Evolutionary conservation across 768 basidiomycete species (phyloP).

Genomic region (Suillus occidentalis): DNA sequence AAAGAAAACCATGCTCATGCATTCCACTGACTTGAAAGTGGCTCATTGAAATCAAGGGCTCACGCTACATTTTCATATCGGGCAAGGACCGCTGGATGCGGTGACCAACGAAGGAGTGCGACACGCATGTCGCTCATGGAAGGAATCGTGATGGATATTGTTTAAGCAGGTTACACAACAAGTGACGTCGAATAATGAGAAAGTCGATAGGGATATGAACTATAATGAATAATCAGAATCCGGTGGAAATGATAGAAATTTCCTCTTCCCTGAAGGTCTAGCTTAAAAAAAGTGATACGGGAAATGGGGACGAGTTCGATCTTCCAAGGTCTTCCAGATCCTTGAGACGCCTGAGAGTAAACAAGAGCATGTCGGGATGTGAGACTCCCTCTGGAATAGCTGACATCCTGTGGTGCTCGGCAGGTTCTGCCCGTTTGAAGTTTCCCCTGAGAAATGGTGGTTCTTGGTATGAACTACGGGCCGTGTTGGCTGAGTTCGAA

Average conservation of each 20-base stretch:
- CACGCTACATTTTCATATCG: slow-evolving; percentile 2
- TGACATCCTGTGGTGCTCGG: background rate
- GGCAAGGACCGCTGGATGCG: background rate
- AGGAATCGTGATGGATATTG: background rate
- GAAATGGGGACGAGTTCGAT: background rate
- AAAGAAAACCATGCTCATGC: background rate
- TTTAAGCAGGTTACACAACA: no score
- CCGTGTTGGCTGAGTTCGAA: background rate
- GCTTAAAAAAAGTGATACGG: background rate
- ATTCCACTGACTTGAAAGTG: background rate
- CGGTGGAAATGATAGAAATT: background rate
- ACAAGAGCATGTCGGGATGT: background rate
- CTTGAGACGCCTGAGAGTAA: background rate
- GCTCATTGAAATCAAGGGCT: background rate
- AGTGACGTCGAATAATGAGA: background rate
- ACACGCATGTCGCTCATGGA: background rate
- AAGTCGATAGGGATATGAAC: background rate
- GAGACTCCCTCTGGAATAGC: background rate
- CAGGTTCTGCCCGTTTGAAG: background rate
- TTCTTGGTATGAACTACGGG: background rate
- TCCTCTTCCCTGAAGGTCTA: background rate
- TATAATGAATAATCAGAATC: background rate
- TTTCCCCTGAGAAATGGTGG: background rate
- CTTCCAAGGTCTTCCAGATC: background rate
- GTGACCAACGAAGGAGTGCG: background rate